Evolutionary conservation across 768 basidiomycete genomes (phyloP), one percentile per base, ranked within the genome.

Genomic region (Pulveroboletus ravenelii): DNA sequence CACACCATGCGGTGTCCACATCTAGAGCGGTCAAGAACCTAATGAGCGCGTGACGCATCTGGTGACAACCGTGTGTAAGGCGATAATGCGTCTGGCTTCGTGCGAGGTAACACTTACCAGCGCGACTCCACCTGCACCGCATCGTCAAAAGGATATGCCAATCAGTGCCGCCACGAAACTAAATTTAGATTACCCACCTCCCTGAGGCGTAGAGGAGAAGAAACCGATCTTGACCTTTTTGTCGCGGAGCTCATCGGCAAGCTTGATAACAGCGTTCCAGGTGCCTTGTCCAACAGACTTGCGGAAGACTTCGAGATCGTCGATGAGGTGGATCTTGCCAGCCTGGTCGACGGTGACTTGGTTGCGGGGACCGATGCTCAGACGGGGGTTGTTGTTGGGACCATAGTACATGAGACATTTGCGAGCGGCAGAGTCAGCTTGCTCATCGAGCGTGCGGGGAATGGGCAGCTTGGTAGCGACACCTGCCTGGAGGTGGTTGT

Each of bases 181-280:
- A 37, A 45, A 45, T 41, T 46, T 52, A 27, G 45, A 54, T 36
- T 45, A 63, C 78, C 62, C 69, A 87, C 87, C 84, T 76, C 93
- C 93, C 73, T 95, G 92, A 10, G 93, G 93, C 6, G 94, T 97
- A 10, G 91, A 93, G 27, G 89, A 92, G 72, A 95, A 95, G 79
- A 95, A 95, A 20, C 85, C 87, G 56, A 95, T 89, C 69, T 89
- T 91, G 65, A 90, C 74, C 55, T 93, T 87, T 71, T 87, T 90
- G 67, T 87, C 83, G 50, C 85, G 83, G 38, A 96, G 78, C 62
- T 93, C 91, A 44, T 87, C 82, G 5, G 89, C 87, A 41, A 93
- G 84, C 61, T 87, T 87, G 64, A 72, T 76, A 52, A 94, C 88
- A 0, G 88, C 78, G 56, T 83, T 85, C 90, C 89, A 94, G 3